Evolutionary conservation across 441 rosid genomes (phyloP), one percentile per base, ranked within the genome.

Genomic region (Brassica hybrid): DNA sequence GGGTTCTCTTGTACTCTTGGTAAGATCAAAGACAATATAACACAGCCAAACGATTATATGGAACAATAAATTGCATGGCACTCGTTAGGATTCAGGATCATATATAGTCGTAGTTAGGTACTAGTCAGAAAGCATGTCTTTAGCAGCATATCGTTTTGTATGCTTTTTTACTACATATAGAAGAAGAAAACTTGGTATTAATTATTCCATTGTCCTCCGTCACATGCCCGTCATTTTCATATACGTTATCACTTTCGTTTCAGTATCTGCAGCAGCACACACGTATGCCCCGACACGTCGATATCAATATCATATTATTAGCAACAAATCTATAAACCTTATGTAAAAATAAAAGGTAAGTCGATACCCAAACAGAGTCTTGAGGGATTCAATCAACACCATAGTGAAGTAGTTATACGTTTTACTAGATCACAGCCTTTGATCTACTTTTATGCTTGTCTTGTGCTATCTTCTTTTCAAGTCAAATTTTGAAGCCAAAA

Each of bases 201-300:
- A 21, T 17, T 13, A 13, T 9, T 71, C 10, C 71, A 70, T 64
- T 63, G 25, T 23, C 23, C 57, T 63, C 58, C 54, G 38, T 76
- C 69, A 68, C 73, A 52, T 59, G 45, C 62, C 68, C 56, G 69
- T 77, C 76, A 57, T 56, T 64, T 70, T 70, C 75, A 12, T 23
- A 36, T 38, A 63, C 75, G 30, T 63, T 65, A 64, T 13, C 32
- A 63, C 71, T 70, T 70, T 63, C 75, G 63, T 63, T 36, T 50
- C 73, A 67, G 30, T 45, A 13, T 45, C 14, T 4, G 54, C 54
- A 45, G 54, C 54, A 48, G 54, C 54, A 48, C 54, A 69, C 57
- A 52, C 58, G 27, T 61, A 68, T 45, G 2, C 68, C 27, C 62
- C 11, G 70, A 76, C 75, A 76, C 59, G 71, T 36, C 17, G 65